These are phyloP conservation scores for Scorias spongiosa DNA, from an alignment of 2,329 filamentous ascomycete genomes.

Conservation along the genomic window DNA sequence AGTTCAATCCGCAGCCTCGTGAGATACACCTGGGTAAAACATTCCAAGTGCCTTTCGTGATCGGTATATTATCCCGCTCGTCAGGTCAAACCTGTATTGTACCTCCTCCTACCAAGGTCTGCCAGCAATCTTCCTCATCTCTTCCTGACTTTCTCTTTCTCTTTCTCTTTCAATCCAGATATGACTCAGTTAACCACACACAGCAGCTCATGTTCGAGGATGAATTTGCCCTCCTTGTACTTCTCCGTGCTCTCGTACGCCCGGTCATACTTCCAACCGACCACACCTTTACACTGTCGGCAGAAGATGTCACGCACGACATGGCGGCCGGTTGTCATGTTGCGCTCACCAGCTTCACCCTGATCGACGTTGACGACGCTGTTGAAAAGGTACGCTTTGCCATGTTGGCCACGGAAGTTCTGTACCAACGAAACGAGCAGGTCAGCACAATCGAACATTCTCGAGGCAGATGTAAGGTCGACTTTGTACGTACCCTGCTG, in stretches of 20 bases:
- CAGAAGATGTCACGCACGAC: conserved; percentile 88
- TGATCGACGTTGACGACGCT: conserved; percentile 79
- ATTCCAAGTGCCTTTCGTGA: too few species aligned
- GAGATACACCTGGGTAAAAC: too few species aligned
- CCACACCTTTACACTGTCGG: conserved; percentile 77
- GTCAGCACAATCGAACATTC: background rate
- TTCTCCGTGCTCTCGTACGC: conserved; percentile 85
- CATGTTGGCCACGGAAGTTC: conserved; percentile 97
- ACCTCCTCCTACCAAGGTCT: too few species aligned
- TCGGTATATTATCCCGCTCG: too few species aligned
- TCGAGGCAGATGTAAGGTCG: too few species aligned
- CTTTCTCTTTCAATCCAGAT: too few species aligned
- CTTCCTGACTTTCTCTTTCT: too few species aligned
- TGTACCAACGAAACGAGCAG: conserved; percentile 23
- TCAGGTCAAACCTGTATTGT: too few species aligned
- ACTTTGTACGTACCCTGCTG: conserved; percentile 51
- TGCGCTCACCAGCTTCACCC: conserved; percentile 78
- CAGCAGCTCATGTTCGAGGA: conserved; percentile 80
- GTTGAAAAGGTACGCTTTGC: conserved; percentile 95
- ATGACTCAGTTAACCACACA: conserved; percentile 48
- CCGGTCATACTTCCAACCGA: conserved; percentile 99
- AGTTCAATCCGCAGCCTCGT: too few species aligned
- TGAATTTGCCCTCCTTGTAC: conserved; percentile 98
- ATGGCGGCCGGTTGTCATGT: conserved; percentile 94
- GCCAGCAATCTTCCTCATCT: too few species aligned